Evolutionary conservation across 345 rosid genomes (phyloP), one percentile per base, ranked within the genome.

Genomic region (Hevea brasiliensis): DNA sequence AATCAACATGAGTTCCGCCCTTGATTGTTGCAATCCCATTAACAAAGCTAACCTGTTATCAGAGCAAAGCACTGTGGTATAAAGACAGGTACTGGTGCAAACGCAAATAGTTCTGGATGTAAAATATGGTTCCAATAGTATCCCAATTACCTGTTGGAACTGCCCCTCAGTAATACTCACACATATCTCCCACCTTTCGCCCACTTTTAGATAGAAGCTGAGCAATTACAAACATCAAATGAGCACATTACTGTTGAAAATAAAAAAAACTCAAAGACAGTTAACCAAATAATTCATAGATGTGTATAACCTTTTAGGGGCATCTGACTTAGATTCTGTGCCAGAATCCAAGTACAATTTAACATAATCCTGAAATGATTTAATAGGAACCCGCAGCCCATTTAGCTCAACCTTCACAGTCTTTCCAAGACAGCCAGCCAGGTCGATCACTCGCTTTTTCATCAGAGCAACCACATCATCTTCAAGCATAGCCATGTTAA

Each of bases 1-100:
- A 91, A 71, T 95, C 98, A n/a, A 95, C 99, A 79, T 93, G 99
- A 18, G 98, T 95, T 21, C 99, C 99, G 68, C 98, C 99, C 81
- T 95, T 95, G 80, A 89, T 88, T 7, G 99, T 95, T 11, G 99
- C 89, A 40, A 95, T 95, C 1, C 77, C 64, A 77, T 95, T 95
- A 11, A 91, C 99, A 77, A 93, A 95, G 88, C 99, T 95, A 79
- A 92, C 98, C 97, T 95, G 89, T 7, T 44, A 68, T 53, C 62
- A 63, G 41, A 63, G 11, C 50, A 71, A 37, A 61, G 20, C 55
- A 51, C 44, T 13, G 15, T 21, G 32, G 42, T 8, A 27, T 15
- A 44, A 59, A 8, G 3, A 15, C 62, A 15, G 50, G 5, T 8
- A 58, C 32, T 21, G 40, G 51, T 6, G 37, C 24, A 65, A 55